These are phyloP conservation scores for Wickerhamiella hasegawae DNA, from an alignment of 805 yeast genomes.

Conservation along the genomic window DNA sequence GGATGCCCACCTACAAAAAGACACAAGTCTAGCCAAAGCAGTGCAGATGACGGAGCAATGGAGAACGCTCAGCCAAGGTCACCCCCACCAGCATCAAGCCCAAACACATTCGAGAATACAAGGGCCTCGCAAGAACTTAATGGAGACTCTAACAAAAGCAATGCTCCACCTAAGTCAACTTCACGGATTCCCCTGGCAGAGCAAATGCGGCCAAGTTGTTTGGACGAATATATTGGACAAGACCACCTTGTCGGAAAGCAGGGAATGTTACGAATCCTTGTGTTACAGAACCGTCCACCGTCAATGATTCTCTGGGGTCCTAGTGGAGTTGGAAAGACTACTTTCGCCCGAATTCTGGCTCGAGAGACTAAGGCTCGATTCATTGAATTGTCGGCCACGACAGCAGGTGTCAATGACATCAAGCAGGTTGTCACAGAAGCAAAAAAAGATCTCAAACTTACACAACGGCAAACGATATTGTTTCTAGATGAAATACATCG, in stretches of 20 bases:
- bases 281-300: slow-evolving; percentile 38
- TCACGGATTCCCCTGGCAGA: slow-evolving; percentile 46
- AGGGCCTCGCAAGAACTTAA: not conserved
- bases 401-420: slow-evolving; percentile 49
- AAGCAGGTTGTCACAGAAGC: slow-evolving; percentile 43
- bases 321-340: slow-evolving; percentile 86
- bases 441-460: slow-evolving; percentile 27
- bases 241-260: slow-evolving; percentile 47
- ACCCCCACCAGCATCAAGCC: not conserved
- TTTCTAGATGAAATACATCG: slow-evolving; percentile 92
- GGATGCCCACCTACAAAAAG: slow-evolving; percentile 18
- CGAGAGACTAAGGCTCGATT: slow-evolving; percentile 36
- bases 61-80: not conserved
- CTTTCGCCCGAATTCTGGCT: slow-evolving; percentile 63
- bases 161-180: not conserved
- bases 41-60: too few relatives aligned
- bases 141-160: not conserved
- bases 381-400: slow-evolving; percentile 75
- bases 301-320: slow-evolving; percentile 91
- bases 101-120: too few relatives aligned
- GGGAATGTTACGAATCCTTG: slow-evolving; percentile 52
- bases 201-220: slow-evolving; percentile 55
- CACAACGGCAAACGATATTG: slow-evolving; percentile 44
- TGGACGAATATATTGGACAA: slow-evolving; percentile 75
- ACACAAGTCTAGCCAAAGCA: not conserved